Percentiles rank a stretch among this genome's conserved stretches.
phyloP scores from a whole-genome alignment of 2,329 filamentous ascomycete species.

The Monosporascus ibericus region DNA sequence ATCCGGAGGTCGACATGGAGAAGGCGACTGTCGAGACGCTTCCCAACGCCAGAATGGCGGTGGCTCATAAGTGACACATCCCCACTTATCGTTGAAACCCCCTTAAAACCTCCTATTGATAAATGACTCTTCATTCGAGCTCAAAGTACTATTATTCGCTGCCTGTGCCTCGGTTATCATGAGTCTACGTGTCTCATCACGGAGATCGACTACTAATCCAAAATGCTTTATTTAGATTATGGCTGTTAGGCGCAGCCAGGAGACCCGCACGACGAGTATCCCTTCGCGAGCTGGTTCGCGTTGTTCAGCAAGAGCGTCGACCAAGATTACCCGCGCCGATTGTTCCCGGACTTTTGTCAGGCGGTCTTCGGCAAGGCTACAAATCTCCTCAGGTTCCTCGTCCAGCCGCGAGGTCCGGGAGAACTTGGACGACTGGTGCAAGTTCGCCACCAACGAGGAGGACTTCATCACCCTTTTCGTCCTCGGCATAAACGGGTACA shows the following conservation, averaged over 20 bases:
- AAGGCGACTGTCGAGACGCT: not conserved
- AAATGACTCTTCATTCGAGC: too few relatives aligned
- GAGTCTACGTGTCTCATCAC: too few relatives aligned
- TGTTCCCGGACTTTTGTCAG: not conserved
- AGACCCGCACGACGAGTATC: not conserved
- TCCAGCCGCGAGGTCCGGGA: too few relatives aligned
- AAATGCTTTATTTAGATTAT: not conserved
- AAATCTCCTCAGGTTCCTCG: too few relatives aligned
- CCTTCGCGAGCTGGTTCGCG: not conserved
- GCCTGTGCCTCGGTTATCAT: too few relatives aligned
- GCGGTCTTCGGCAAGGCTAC: not conserved
- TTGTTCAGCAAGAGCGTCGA: not conserved
- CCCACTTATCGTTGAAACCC: too few relatives aligned
- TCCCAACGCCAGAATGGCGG: not conserved
- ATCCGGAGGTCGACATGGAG: not conserved
- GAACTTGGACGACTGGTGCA: too few relatives aligned
- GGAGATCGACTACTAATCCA: too few relatives aligned
- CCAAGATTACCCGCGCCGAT: not conserved
- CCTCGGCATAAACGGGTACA: not conserved
- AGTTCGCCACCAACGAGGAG: too few relatives aligned
- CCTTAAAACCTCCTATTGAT: too few relatives aligned
- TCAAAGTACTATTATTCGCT: too few relatives aligned
- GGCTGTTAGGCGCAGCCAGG: not conserved
- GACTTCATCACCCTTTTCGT: too few relatives aligned
- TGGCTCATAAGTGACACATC: not conserved